These are phyloP conservation scores for Hirsutella thompsonii DNA, from an alignment of 2,329 filamentous ascomycete genomes.

Conservation along the genomic window DNA sequence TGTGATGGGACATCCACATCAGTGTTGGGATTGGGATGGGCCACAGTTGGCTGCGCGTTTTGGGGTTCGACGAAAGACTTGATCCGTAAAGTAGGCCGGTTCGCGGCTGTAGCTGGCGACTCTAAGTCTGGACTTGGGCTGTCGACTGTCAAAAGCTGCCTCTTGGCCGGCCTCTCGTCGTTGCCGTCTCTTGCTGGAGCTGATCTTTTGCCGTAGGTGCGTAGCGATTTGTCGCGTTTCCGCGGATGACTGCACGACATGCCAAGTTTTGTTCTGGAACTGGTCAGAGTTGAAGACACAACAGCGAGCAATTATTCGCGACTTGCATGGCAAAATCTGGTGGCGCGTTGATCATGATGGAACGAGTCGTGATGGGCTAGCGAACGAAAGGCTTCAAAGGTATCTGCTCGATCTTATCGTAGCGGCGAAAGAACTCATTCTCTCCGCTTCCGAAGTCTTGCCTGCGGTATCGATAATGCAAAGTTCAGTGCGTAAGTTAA, in stretches of 20 bases:
- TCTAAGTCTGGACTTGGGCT: not conserved
- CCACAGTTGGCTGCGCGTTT: not conserved
- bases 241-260: conserved; percentile 10
- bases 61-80: not conserved
- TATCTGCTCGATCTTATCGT: no score
- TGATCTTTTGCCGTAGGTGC: conserved; percentile 26
- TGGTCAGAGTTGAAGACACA: conserved; percentile 3
- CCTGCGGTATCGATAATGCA: no score
- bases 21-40: not conserved
- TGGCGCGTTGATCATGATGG: conserved; percentile 8
- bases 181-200: conserved; percentile 11
- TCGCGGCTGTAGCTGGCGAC: not conserved
- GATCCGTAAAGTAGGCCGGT: not conserved
- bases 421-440: no score
- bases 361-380: not conserved
- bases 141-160: conserved; percentile 5
- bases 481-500: no score
- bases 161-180: conserved; percentile 16
- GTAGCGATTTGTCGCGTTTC: conserved; percentile 20
- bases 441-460: no score
- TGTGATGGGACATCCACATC: conserved; percentile 4
- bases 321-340: conserved; percentile 17
- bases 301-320: not conserved
- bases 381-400: no score
- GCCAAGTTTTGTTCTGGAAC: conserved; percentile 17